phyloP scores from a whole-genome alignment of 345 rosid species.

The Bruguiera parviflora region DNA sequence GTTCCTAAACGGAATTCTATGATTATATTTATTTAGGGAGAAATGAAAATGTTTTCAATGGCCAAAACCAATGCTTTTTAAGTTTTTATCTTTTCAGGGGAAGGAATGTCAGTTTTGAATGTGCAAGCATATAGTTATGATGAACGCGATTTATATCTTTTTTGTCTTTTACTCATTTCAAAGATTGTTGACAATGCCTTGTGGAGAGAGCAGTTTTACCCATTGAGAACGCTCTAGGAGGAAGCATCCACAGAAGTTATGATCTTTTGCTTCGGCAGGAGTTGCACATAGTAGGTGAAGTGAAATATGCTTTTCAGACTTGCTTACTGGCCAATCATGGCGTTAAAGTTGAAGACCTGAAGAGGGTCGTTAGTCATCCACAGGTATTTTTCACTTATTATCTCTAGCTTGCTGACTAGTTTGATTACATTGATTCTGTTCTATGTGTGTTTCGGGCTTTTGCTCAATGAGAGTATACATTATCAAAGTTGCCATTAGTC shows the following conservation, averaged over 20 bases:
- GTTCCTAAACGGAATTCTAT: too few species aligned
- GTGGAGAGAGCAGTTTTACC: slow-evolving; percentile 96
- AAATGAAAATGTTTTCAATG: too few species aligned
- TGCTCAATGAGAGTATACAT: too few species aligned
- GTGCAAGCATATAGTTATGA: neutral
- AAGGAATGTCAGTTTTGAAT: neutral
- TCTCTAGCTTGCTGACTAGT: too few species aligned
- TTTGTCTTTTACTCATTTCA: neutral
- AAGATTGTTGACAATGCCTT: slow-evolving; percentile 87
- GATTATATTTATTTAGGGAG: too few species aligned
- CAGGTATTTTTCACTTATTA: slow-evolving; percentile 46
- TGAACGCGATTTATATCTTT: neutral
- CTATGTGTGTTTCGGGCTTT: too few species aligned
- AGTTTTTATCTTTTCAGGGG: neutral
- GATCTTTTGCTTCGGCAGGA: slow-evolving; percentile 87
- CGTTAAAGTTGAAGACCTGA: slow-evolving; percentile 67
- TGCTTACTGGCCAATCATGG: slow-evolving; percentile 89
- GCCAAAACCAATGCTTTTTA: neutral
- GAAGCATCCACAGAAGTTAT: slow-evolving; percentile 92
- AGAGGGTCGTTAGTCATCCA: slow-evolving; percentile 94
- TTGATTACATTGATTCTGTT: too few species aligned
- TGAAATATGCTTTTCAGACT: slow-evolving; percentile 77
- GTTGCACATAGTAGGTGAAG: slow-evolving; percentile 96
- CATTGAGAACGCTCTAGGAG: slow-evolving; percentile 93
- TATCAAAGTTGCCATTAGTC: too few species aligned